Percentiles rank a stretch among this genome's conserved stretches.
Evolutionary conservation across 2,329 filamentous ascomycete species (phyloP).

Genomic region (Ophiostoma tasmaniense): DNA sequence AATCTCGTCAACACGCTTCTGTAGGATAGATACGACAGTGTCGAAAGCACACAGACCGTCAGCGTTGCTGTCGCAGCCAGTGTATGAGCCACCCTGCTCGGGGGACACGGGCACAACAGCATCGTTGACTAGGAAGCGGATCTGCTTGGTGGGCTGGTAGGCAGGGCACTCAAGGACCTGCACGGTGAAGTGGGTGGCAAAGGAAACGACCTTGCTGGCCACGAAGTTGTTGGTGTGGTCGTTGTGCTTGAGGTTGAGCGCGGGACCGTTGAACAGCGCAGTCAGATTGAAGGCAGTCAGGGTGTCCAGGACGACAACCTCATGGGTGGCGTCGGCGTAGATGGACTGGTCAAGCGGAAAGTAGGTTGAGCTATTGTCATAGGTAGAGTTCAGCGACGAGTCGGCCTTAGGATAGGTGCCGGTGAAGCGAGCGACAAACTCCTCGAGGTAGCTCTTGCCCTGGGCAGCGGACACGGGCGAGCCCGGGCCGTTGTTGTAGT

Average conservation of each 20-base stretch:
- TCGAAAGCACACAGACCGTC: background rate
- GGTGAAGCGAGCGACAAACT: conserved; percentile 1
- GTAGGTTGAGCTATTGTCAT: background rate
- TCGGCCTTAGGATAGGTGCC: background rate
- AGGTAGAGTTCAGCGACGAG: background rate
- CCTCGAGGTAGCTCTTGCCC: conserved; percentile 4
- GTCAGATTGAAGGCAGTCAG: background rate
- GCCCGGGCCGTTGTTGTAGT: conserved; percentile 3
- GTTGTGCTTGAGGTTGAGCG: conserved; percentile 2
- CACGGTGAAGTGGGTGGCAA: conserved; percentile 1
- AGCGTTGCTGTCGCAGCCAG: background rate
- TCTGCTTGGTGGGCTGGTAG: conserved; percentile 3
- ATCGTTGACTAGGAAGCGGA: background rate
- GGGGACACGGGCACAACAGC: background rate
- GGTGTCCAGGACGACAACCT: background rate
- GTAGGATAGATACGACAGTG: background rate
- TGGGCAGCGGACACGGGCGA: background rate
- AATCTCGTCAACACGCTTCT: background rate
- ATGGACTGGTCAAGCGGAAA: background rate
- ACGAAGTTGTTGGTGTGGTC: background rate
- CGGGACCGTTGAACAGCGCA: background rate
- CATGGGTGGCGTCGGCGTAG: conserved; percentile 1
- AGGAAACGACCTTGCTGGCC: background rate
- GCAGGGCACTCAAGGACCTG: background rate
- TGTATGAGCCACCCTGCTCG: background rate